A percentile compares a stretch with the other conserved stretches of the same genome.
Conservation (phyloP, 176 grass and related monocot species). For the Bonia amplexicaulis region DNA sequence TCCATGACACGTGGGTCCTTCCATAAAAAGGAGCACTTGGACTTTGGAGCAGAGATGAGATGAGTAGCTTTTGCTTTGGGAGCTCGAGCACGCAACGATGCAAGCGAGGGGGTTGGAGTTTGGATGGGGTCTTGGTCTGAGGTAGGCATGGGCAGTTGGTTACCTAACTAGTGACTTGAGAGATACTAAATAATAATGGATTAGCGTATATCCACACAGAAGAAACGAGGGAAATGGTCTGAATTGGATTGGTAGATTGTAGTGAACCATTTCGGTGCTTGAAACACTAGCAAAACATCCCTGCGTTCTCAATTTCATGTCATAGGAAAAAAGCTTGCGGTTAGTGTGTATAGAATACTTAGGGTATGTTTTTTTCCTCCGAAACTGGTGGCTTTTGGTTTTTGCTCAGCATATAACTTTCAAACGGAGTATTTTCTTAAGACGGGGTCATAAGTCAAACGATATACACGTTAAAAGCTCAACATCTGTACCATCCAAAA, state of each 20-base stretch:
- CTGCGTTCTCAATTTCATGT: neutral
- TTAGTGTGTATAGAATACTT: neutral
- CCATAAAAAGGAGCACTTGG: neutral
- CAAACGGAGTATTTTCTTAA: no score
- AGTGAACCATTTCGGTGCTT: neutral
- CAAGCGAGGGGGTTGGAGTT: neutral
- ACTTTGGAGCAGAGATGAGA: neutral
- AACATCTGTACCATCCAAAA: no score
- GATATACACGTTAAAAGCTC: no score
- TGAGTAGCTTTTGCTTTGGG: neutral
- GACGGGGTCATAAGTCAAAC: no score
- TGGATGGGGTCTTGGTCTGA: neutral
- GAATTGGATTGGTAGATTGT: neutral
- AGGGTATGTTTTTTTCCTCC: no score
- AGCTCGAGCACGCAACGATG: no score
- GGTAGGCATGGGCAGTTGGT: neutral
- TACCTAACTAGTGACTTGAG: neutral
- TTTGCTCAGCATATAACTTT: no score
- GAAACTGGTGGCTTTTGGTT: no score
- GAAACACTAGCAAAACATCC: neutral
- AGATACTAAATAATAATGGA: neutral
- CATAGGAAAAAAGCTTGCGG: neutral
- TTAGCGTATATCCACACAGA: neutral
- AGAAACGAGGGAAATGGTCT: neutral
- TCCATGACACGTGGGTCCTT: neutral